Conservation (phyloP, 371 early-diverging fungal genomes). For the Encephalitozoon intestinalis region DNA sequence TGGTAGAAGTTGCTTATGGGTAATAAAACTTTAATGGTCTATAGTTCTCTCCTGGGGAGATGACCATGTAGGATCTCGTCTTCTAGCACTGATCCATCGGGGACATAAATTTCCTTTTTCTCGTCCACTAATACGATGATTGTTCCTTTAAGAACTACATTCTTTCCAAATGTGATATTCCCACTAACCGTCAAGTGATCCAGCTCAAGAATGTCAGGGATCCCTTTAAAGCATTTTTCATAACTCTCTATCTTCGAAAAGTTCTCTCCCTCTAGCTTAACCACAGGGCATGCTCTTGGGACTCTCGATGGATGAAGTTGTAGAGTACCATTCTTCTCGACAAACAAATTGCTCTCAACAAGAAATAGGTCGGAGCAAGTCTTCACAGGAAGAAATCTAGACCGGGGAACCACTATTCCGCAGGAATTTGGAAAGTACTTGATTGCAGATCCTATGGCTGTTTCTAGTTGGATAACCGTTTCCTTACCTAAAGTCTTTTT, state of each 20-base stretch:
- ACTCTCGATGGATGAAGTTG: constrained; percentile 77
- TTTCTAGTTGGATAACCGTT: constrained; percentile 93
- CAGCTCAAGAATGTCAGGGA: constrained; percentile 87
- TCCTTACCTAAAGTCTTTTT: constrained; percentile 72
- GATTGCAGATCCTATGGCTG: constrained; percentile 96
- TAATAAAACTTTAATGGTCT: constrained; percentile 54
- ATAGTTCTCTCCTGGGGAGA: constrained; percentile 73
- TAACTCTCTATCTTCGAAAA: constrained; percentile 75
- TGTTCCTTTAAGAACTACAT: constrained; percentile 82
- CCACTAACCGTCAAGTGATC: constrained; percentile 95
- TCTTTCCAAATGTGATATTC: constrained; percentile 85
- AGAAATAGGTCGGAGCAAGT: constrained; percentile 92
- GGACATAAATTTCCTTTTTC: constrained; percentile 83
- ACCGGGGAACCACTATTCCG: constrained; percentile 92
- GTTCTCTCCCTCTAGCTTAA: constrained; percentile 83
- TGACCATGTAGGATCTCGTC: constrained; percentile 94
- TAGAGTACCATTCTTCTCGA: constrained; percentile 79
- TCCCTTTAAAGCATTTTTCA: constrained; percentile 76
- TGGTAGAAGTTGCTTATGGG: not conserved
- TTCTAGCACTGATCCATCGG: constrained; percentile 88
- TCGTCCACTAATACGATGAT: constrained; percentile 96
- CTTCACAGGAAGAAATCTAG: constrained; percentile 95
- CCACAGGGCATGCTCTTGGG: constrained; percentile 73
- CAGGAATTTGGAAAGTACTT: constrained; percentile 88
- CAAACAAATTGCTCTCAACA: constrained; percentile 84